Evolutionary conservation across 1,284 basidiomycete genomes (phyloP).

Genomic region (Apiotrichum laibachii): DNA sequence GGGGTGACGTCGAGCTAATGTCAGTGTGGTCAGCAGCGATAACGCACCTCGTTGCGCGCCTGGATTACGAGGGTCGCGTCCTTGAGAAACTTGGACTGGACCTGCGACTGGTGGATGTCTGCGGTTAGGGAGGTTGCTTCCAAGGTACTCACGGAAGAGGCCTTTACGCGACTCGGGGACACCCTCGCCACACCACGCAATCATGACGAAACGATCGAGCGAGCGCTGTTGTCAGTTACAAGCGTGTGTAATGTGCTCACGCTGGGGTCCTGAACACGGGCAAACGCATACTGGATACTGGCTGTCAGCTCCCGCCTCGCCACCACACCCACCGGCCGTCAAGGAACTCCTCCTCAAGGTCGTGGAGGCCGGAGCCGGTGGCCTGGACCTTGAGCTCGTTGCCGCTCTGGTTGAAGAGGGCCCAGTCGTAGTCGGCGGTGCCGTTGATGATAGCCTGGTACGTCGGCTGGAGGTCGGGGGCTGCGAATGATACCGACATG

Average conservation of each 20-base stretch:
- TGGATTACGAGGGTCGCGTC: constrained; percentile 86
- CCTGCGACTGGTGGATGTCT: constrained; percentile 76
- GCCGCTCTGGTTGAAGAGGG: constrained; percentile 72
- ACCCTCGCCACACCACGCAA: constrained; percentile 93
- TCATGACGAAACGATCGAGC: constrained; percentile 87
- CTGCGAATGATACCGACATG: constrained; percentile 50
- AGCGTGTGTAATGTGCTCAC: constrained; percentile 53
- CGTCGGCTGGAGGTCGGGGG: constrained; percentile 65
- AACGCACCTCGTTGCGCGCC: constrained; percentile 79
- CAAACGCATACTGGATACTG: constrained; percentile 93
- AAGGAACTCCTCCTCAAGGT: constrained; percentile 88
- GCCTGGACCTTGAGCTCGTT: constrained; percentile 89
- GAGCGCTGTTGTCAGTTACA: constrained; percentile 58
- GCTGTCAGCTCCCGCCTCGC: constrained; percentile 4
- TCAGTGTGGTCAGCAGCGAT: neutral
- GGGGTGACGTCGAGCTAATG: constrained; percentile 74
- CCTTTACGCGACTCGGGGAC: constrained; percentile 91
- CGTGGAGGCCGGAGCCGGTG: constrained; percentile 81
- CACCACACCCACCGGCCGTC: constrained; percentile 69
- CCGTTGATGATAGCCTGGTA: constrained; percentile 77
- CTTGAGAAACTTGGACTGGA: constrained; percentile 71
- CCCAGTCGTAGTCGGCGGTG: constrained; percentile 73
- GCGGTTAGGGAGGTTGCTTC: neutral
- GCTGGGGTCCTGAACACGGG: constrained; percentile 80
- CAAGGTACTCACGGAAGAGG: constrained; percentile 64